Evolutionary conservation across 768 basidiomycete species (phyloP).

Genomic region (Leccinum subgranulosum): DNA sequence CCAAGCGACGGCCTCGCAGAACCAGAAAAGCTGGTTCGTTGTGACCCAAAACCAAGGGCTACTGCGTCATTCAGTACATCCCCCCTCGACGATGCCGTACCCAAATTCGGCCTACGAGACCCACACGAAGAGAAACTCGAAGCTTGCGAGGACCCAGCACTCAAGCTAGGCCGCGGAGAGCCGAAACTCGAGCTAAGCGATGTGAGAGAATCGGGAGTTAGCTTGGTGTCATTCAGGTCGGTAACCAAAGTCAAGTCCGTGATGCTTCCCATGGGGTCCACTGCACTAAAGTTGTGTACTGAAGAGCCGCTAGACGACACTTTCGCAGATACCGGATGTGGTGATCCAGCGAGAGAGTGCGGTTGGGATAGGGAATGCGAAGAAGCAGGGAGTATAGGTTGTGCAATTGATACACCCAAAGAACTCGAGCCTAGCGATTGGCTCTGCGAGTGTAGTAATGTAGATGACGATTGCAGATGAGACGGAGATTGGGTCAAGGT

Average conservation of each 20-base stretch:
- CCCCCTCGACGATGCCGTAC: slow-evolving; percentile 16
- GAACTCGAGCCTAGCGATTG: slow-evolving; percentile 16
- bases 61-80: slow-evolving; percentile 18
- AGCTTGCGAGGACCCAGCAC: slow-evolving; percentile 28
- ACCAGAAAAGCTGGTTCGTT: slow-evolving; percentile 22
- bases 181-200: slow-evolving; percentile 27
- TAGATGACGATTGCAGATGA: slow-evolving; percentile 12
- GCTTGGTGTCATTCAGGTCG: slow-evolving; percentile 23
- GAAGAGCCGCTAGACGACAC: slow-evolving; percentile 23
- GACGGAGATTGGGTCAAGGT: slow-evolving; percentile 21
- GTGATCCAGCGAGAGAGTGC: slow-evolving; percentile 30
- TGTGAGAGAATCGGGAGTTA: slow-evolving; percentile 24
- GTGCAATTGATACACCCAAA: slow-evolving; percentile 16
- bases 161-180: slow-evolving; percentile 25
- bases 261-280: slow-evolving; percentile 8
- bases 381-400: slow-evolving; percentile 20
- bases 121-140: slow-evolving; percentile 25
- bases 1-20: slow-evolving; percentile 18
- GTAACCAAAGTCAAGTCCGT: slow-evolving; percentile 25
- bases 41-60: slow-evolving; percentile 15
- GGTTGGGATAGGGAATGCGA: slow-evolving; percentile 24
- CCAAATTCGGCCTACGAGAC: slow-evolving; percentile 24
- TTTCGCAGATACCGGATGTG: slow-evolving; percentile 22
- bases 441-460: slow-evolving; percentile 17
- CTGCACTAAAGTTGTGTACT: slow-evolving; percentile 11